A percentile compares a stretch with the other conserved stretches of the same genome.
These are phyloP conservation scores for Ramaria rubella DNA, from an alignment of 768 basidiomycete genomes.

Conservation along the genomic window DNA sequence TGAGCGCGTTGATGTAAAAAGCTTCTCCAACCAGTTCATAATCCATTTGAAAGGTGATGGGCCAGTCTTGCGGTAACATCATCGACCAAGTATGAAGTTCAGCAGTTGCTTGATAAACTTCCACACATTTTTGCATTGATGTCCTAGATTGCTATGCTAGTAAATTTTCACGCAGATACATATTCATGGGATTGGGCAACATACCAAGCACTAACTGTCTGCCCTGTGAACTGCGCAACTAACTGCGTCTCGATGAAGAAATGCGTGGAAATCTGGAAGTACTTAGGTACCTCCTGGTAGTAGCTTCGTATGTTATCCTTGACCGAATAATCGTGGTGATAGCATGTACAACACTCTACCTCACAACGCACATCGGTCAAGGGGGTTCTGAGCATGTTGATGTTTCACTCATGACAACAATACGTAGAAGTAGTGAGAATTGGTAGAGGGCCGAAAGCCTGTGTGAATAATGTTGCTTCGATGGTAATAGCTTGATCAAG, in stretches of 20 bases:
- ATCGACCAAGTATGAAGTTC: background rate
- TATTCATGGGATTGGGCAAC: background rate
- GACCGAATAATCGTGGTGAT: too few species aligned
- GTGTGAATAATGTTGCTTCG: too few species aligned
- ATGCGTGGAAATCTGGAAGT: background rate
- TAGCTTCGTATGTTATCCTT: too few species aligned
- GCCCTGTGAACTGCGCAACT: background rate
- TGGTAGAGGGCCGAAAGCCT: too few species aligned
- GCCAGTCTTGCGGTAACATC: constrained; percentile 5
- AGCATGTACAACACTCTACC: too few species aligned
- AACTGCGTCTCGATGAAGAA: background rate
- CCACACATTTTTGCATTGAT: constrained; percentile 27
- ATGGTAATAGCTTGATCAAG: too few species aligned
- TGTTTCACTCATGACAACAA: too few species aligned
- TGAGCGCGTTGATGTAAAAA: constrained; percentile 20
- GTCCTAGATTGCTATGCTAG: constrained; percentile 14
- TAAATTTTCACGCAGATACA: background rate
- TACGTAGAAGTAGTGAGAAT: too few species aligned
- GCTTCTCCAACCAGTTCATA: constrained; percentile 23
- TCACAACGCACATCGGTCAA: too few species aligned
- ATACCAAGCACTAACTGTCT: background rate
- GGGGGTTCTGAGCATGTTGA: too few species aligned
- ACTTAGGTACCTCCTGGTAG: background rate
- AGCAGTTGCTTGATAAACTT: constrained; percentile 22
- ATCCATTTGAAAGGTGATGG: constrained; percentile 10